Evolutionary conservation across 192 early-diverging fungal genomes (phyloP), one percentile per base, ranked within the genome.

Genomic region (Neocallimastix lanati): DNA sequence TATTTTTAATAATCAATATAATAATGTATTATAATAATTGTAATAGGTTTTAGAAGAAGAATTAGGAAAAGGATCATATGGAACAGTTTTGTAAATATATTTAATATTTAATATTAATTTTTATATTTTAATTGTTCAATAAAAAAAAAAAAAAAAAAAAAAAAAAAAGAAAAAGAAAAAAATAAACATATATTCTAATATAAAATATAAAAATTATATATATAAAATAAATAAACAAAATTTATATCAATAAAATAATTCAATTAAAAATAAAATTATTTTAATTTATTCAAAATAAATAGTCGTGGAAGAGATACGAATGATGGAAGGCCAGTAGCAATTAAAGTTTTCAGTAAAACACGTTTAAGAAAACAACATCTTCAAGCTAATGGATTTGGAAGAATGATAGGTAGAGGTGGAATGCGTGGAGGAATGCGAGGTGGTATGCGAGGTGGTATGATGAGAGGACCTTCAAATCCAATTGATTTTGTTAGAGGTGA

Each of bases 331-430:
- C 40, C 40, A 21, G 40, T 94, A 85, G 97, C 97, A 25, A 91
- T 97, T 78, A 99, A 99, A 86, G 97, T 96, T 85, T 96, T 96
- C 79, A 90, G 90, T 85, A 97, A 97, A 82, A 87, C 92, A 25
- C 90, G 93, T 76, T 84, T 99, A 76, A 89, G 93, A 29, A 92
- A 92, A 77, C 76, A 80, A 77, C 79, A 29, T 35, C 79, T 79
- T 25, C 29, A 77, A 35, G 77, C 29, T 21, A 85, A 83, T 27
- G 36, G 77, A n/a, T 29, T 82, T n/a, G 88, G 86, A 12, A 77
- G 81, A 79, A 76, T 88, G 81, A 78, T 81, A 16, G 84, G 84
- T 21, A 82, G 85, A 58, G 88, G 82, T 28, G 67, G 85, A 76
- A 50, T 50, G 40, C 40, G 33, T 35, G 86, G 85, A 4, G 80